These are phyloP conservation scores for Phytophthora pistaciae DNA, from an alignment of 352 stramenopile species.

Conservation along the genomic window DNA sequence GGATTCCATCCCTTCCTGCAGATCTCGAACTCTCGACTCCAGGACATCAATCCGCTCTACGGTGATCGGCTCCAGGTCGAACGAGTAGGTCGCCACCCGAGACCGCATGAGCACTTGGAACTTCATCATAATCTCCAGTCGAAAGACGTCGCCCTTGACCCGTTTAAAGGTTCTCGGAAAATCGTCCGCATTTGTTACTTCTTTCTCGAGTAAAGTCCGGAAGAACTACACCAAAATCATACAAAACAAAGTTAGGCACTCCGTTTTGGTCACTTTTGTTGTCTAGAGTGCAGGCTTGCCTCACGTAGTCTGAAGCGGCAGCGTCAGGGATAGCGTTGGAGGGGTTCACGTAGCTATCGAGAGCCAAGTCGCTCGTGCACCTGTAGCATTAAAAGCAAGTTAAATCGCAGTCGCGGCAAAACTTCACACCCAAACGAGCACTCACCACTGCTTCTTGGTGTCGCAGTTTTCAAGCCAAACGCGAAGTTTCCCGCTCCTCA, in stretches of 20 bases:
- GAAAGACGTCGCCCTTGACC: not conserved
- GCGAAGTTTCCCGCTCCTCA: conserved; percentile 6
- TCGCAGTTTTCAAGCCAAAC: conserved; percentile 5
- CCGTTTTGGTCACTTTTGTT: not conserved
- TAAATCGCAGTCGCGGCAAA: not conserved
- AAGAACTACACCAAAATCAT: not conserved
- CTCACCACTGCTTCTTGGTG: conserved; percentile 11
- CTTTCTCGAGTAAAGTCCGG: not conserved
- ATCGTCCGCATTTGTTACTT: not conserved
- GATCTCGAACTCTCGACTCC: not conserved
- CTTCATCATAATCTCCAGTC: not conserved
- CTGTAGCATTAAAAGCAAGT: not conserved
- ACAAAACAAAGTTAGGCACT: too few relatives aligned
- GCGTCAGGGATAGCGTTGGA: conserved; percentile 8
- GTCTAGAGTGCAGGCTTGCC: not conserved
- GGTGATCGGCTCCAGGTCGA: not conserved
- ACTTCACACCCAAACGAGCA: not conserved
- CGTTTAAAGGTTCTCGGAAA: not conserved
- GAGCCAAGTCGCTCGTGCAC: not conserved
- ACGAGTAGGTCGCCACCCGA: not conserved
- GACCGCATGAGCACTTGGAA: not conserved
- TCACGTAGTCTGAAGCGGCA: conserved; percentile 6
- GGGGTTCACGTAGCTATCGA: conserved; percentile 4
- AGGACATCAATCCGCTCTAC: not conserved
- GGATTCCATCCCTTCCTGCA: not conserved